A percentile compares a stretch with the other conserved stretches of the same genome.
Evolutionary conservation across 202 grass and related monocot genomes (phyloP).

Genomic region (Eragrostis tef): DNA sequence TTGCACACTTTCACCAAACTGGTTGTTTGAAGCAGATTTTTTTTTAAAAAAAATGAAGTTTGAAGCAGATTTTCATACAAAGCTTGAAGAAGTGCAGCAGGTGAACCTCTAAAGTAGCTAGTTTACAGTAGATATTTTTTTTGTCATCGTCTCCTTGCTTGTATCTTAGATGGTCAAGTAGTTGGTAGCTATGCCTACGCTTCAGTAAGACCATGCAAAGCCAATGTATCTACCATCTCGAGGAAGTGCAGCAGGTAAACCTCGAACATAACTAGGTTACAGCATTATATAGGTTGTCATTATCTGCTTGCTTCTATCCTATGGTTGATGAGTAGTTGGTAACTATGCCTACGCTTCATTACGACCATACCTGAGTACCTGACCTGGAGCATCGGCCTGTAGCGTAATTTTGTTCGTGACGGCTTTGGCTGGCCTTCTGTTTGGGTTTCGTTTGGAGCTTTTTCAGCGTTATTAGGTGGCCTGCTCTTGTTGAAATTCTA

Average conservation of each 20-base stretch:
- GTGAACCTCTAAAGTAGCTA: too few relatives aligned
- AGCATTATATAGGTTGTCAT: neutral
- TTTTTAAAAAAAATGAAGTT: too few relatives aligned
- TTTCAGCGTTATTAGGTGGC: neutral
- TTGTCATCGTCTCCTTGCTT: neutral
- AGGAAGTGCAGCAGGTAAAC: neutral
- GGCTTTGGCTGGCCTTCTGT: neutral
- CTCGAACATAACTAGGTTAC: too few relatives aligned
- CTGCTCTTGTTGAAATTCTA: neutral
- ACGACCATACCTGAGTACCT: neutral
- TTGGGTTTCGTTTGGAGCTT: slow-evolving; percentile 13
- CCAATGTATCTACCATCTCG: neutral
- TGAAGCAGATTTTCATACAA: neutral
- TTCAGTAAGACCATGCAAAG: neutral
- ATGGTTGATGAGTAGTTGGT: neutral
- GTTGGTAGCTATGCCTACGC: neutral
- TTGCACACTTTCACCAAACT: too few relatives aligned
- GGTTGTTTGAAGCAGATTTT: too few relatives aligned
- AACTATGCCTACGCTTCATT: neutral
- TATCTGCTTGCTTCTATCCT: neutral
- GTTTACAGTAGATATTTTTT: neutral
- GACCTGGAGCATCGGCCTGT: neutral
- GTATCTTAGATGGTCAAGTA: neutral
- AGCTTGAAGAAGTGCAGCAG: neutral
- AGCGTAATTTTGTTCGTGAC: neutral